A percentile compares a stretch with the other conserved stretches of the same genome.
These are phyloP conservation scores for Aspergillus neoniger DNA, from an alignment of 2,329 filamentous ascomycete genomes.

Conservation along the genomic window DNA sequence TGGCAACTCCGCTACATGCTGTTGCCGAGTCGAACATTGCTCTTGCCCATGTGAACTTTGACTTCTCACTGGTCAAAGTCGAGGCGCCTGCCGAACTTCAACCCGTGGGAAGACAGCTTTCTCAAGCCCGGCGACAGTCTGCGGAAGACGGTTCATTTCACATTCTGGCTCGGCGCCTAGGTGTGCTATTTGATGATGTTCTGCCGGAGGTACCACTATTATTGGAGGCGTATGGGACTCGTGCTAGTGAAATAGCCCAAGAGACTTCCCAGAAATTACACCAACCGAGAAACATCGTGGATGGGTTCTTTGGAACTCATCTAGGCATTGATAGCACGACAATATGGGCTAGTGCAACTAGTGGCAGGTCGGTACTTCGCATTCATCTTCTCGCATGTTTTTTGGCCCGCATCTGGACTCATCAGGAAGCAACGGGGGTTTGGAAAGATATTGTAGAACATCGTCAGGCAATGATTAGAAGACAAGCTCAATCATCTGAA, in stretches of 20 bases:
- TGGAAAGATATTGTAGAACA: conserved; percentile 11
- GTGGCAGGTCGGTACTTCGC: conserved; percentile 1
- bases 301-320: conserved; percentile 13
- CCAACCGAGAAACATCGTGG: neutral
- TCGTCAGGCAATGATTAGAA: conserved; percentile 5
- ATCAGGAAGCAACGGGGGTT: conserved; percentile 11
- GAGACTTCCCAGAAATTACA: neutral
- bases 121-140: conserved; percentile 29
- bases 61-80: conserved; percentile 46
- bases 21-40: conserved; percentile 11
- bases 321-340: conserved; percentile 11
- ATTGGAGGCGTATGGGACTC: conserved; percentile 26
- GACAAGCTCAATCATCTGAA: neutral
- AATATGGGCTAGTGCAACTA: conserved; percentile 14
- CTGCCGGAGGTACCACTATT: conserved; percentile 37
- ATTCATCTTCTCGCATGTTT: conserved; percentile 16
- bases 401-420: conserved; percentile 12
- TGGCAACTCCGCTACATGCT: conserved; percentile 4
- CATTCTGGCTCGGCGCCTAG: conserved; percentile 42
- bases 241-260: conserved; percentile 12
- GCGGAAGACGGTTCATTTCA: conserved; percentile 45
- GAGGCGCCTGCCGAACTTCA: conserved; percentile 45
- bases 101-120: conserved; percentile 33
- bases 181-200: conserved; percentile 41
- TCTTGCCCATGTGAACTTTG: conserved; percentile 42